Base-by-base conservation (phyloP, 192 early-diverging fungal genomes). In the Podila clonocystis region DNA sequence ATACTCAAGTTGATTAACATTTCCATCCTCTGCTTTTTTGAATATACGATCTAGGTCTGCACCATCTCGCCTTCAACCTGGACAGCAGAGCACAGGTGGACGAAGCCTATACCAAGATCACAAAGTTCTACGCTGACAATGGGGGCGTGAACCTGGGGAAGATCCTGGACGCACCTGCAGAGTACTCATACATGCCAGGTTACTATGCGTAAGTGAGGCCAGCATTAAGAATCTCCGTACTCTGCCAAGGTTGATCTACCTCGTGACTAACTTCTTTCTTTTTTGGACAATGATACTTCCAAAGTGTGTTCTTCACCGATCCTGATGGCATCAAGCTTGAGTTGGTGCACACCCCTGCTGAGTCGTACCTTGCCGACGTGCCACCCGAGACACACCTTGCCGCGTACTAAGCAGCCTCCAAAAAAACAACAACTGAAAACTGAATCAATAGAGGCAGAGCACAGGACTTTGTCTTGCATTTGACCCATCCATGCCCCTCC, bases 181-280 rank as follows among this genome's bases (percentile, higher is more conserved):
- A 67, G 20, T 67, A 67, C 15, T 4, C 30, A 22, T 67, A 67
- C 33, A 55, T 67, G 65, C 50, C 50, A 9, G 52, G 52, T 22
- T 67, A 67, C 29, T 67, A 67, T 20, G 65, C 65, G 65, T 67
- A 24, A 55, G 50, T 55, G 24, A 22, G n/a, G n/a, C n/a, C n/a
- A n/a, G n/a, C n/a, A n/a, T n/a, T n/a, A n/a, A n/a, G n/a, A n/a
- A n/a, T n/a, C n/a, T n/a, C n/a, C n/a, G n/a, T n/a, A n/a, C n/a
- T n/a, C n/a, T n/a, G n/a, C n/a, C n/a, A 45, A 15, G 41, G 13
- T 15, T 15, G 13, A 15, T 45, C 15, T 4, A 2, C 11, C 17
- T 41, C 34, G 7, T 36, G 9, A 17, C 59, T 17, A 7, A 31
- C 26, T 1, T 30, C n/a, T 31, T 33, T 60, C 58, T 11, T 33